Base-by-base conservation (phyloP, 441 rosid species). In the Euphorbia celastroides region DNA sequence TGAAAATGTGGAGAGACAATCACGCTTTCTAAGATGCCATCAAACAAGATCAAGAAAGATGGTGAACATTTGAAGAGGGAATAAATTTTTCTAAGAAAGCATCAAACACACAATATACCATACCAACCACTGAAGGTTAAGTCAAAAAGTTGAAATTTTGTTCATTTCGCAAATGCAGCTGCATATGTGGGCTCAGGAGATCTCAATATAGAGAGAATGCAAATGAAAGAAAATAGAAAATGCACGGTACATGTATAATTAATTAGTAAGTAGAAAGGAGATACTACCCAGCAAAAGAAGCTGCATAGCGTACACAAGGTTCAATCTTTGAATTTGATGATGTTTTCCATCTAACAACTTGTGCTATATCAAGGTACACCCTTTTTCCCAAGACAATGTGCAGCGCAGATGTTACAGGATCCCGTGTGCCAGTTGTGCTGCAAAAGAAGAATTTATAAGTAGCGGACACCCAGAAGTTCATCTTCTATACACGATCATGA, bases 341-440 rank as follows among this genome's bases (percentile, higher is more conserved):
- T 31, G 80, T 72, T 81, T 84, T 87, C 98, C 97, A 93, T 79
- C 95, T 90, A 76, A 93, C 96, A 78, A 93, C 84, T 79, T 93
- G 98, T 83, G 91, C 93, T 73, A 86, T 68, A 75, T 93, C 98
- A 64, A 93, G 97, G 75, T 71, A 60, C 69, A 88, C 62, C 77
- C 83, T 82, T 81, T 88, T 87, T 20, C 98, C 98, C 73, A 93
- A 77, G 69, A 87, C 83, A 75, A 93, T 84, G 73, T 93, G 94
- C 82, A 93, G 70, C 5, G 96, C 93, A 57, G 98, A 93, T 76
- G 96, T 93, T 62, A 83, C 63, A 70, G 96, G 88, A 86, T 93
- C 98, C 67, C 98, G 84, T 73, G 88, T 80, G 73, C 98, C 97
- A 34, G 98, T 93, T 42, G 97, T 90, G 75, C 97, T 93, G 92